These are phyloP conservation scores for Fusarium guadeloupense DNA, from an alignment of 2,329 filamentous ascomycete genomes.

Conservation along the genomic window DNA sequence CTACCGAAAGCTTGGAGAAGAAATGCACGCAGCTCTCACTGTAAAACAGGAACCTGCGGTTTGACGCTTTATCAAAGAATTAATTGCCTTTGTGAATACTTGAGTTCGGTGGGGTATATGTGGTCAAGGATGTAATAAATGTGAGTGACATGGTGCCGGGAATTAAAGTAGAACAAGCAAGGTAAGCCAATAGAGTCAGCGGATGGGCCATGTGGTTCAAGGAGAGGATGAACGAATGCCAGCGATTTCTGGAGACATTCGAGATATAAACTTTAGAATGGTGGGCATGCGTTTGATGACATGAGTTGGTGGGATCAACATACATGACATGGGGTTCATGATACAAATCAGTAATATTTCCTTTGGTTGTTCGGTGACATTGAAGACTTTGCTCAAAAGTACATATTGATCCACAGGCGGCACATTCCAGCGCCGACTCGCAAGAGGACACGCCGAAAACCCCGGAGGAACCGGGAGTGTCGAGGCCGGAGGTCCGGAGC, in stretches of 20 bases:
- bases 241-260: neutral
- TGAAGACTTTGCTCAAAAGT: neutral
- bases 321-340: slow-evolving; percentile 18
- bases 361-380: neutral
- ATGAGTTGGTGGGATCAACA: slow-evolving; percentile 12
- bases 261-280: neutral
- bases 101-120: too few relatives aligned
- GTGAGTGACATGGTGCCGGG: neutral
- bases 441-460: slow-evolving; percentile 7
- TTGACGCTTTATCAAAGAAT: too few relatives aligned
- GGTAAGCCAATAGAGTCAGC: slow-evolving; percentile 34
- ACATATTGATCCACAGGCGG: neutral
- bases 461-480: slow-evolving; percentile 21
- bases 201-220: slow-evolving; percentile 39
- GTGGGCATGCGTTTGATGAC: slow-evolving; percentile 19
- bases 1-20: too few relatives aligned
- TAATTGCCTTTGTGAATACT: too few relatives aligned
- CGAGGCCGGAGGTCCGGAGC: slow-evolving; percentile 29
- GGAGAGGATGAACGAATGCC: slow-evolving; percentile 32
- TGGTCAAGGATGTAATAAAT: too few relatives aligned
- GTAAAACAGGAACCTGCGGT: too few relatives aligned
- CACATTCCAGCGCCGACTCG: neutral
- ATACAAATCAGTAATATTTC: slow-evolving; percentile 5
- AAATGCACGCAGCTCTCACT: too few relatives aligned
- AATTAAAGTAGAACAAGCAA: neutral